These are phyloP conservation scores for Leccinum variicolor DNA, from an alignment of 768 basidiomycete genomes.

Conservation along the genomic window DNA sequence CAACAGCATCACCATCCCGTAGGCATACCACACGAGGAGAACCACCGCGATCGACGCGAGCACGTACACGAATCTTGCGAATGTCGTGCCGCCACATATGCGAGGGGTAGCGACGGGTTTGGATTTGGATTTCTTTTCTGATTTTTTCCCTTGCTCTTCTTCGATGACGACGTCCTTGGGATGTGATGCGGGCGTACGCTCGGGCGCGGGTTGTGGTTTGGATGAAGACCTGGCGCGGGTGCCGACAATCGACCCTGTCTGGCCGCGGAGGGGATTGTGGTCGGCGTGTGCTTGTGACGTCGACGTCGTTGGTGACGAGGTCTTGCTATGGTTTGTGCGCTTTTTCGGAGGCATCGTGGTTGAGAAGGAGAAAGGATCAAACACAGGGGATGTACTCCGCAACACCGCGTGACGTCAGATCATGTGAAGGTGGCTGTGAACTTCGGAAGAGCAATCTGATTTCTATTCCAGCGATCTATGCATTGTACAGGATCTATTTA, in stretches of 20 bases:
- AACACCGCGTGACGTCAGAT: constrained; percentile 15
- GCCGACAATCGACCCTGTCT: constrained; percentile 13
- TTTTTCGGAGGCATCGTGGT: constrained; percentile 18
- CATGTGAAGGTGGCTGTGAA: constrained; percentile 11
- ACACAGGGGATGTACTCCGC: not conserved
- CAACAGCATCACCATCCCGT: constrained; percentile 40
- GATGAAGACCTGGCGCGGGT: constrained; percentile 3
- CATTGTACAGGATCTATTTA: constrained; percentile 12
- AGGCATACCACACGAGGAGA: constrained; percentile 50
- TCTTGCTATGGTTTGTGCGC: constrained; percentile 12
- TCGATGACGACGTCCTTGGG: not conserved
- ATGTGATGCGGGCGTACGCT: not conserved
- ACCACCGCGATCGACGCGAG: constrained; percentile 41
- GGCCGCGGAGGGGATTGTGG: constrained; percentile 13
- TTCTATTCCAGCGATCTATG: constrained; percentile 6
- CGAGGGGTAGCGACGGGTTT: constrained; percentile 1
- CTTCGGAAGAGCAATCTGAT: not conserved
- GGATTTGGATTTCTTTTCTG: not conserved
- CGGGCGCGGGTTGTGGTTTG: not conserved
- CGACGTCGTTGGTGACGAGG: constrained; percentile 8
- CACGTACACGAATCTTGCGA: constrained; percentile 46
- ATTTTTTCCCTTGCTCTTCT: not conserved
- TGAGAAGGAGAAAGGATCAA: not conserved
- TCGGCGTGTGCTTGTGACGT: constrained; percentile 6
- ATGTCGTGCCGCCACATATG: not conserved